A percentile compares a stretch with the other conserved stretches of the same genome.
Evolutionary conservation across 2,329 filamentous ascomycete genomes (phyloP).

Genomic region (Falciphora oryzae): DNA sequence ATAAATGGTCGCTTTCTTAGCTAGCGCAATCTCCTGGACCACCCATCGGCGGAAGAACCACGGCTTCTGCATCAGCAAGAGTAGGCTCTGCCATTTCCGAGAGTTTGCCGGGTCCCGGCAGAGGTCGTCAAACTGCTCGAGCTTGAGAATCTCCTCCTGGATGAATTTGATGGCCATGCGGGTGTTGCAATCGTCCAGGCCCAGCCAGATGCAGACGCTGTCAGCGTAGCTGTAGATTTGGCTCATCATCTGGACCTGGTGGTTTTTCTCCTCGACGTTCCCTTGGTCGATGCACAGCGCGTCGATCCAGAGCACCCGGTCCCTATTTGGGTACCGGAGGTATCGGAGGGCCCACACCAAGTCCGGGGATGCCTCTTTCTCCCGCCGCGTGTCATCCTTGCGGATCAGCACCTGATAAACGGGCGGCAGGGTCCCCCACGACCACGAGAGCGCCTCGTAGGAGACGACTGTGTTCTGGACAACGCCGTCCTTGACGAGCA

Average conservation of each 20-base stretch:
- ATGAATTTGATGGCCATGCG: conserved; percentile 27
- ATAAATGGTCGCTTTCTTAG: conserved; percentile 26
- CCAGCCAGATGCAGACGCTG: conserved; percentile 28
- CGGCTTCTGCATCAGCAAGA: conserved; percentile 7
- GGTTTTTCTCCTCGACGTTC: conserved; percentile 23
- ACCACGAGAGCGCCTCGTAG: conserved; percentile 2
- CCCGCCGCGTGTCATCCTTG: not conserved
- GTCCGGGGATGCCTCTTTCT: not conserved
- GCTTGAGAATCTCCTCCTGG: conserved; percentile 20
- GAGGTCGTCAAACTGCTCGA: conserved; percentile 3
- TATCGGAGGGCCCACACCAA: not conserved
- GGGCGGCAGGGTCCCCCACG: not conserved
- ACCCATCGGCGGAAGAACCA: conserved; percentile 13
- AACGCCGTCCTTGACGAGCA: not conserved
- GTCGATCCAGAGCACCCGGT: conserved; percentile 28
- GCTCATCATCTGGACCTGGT: conserved; percentile 30
- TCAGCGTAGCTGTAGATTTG: conserved; percentile 26
- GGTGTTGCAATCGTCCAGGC: conserved; percentile 22
- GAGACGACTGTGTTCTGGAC: not conserved
- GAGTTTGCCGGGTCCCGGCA: conserved; percentile 6
- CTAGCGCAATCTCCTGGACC: conserved; percentile 25
- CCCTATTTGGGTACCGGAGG: not conserved
- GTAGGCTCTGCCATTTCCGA: conserved; percentile 5
- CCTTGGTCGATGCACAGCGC: conserved; percentile 14
- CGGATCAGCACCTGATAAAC: not conserved